Base-by-base conservation (phyloP, 169 alveolate species). In the Neospora caninum region DNA sequence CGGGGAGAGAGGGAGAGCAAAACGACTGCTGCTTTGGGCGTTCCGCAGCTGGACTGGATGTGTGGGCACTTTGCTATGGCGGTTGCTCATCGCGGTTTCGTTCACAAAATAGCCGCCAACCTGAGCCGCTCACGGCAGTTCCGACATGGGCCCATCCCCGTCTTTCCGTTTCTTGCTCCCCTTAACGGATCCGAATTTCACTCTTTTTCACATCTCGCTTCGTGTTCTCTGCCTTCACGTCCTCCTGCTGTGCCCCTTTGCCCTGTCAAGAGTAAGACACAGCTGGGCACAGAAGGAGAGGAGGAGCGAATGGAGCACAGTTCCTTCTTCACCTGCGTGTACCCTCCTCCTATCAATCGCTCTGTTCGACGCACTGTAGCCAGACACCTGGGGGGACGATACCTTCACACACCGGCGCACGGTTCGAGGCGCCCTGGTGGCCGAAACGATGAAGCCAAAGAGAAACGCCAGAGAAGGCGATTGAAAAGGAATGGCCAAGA, bases 1-100 rank as follows among this genome's bases (percentile, higher is more conserved):
- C 22, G 58, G 58, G 58, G 58, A 13, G 13, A 13, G 73, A 64
- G 20, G 34, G n/a, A 64, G 7, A 64, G 31, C 7, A 16, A 22
- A 64, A 64, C 73, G 25, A 27, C 31, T 29, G 4, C n/a, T 27
- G 73, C n/a, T 16, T 1, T 64, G n/a, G 73, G 73, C 16, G 20
- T 64, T 1, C 73, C 73, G n/a, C 73, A 64, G 73, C 73, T 64
- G 34, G 73, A 64, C 73, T 64, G 73, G 73, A 64, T 64, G 73
- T 64, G 73, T 64, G 73, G 73, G 31, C 73, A 64, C 73, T 64
- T 64, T 27, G 73, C 73, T 64, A 64, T 64, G 73, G 73, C 73
- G 7, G 73, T 64, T 27, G 73, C 31, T 64, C 73, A 22, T 64
- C 31, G 73, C 20, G 73, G 73, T 27, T 64, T 64, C 73, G 73